Base-by-base conservation (phyloP, 441 rosid genomes). In the Aleurites moluccanus region DNA sequence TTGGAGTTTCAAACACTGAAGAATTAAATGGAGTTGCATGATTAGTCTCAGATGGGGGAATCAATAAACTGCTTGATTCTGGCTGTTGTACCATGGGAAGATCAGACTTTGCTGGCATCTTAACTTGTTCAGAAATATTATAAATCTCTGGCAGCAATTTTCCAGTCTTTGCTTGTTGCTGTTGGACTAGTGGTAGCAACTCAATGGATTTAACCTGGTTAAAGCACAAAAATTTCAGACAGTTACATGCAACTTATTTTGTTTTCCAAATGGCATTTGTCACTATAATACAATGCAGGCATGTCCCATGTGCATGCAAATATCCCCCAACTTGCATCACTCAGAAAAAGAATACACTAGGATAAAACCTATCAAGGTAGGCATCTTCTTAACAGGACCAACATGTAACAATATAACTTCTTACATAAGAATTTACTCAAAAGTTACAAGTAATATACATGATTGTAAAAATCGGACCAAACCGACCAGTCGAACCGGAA, bases 171-270 rank as follows among this genome's bases (percentile, higher is more conserved):
- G 88, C 78, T 74, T 82, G 88, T 67, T 89, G 94, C 86, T 86
- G 95, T 78, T 90, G 88, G 21, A 86, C 81, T 64, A 78, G 88
- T 50, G 99, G 94, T 76, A 93, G 86, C 82, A 91, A 77, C 73
- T 85, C 91, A 62, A 90, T 82, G 73, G 90, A 83, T 81, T 83
- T 85, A 67, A 80, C 94, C 99, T 96, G 91, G 83, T 75, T 38
- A 84, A 74, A 77, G 57, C 35, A 62, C 30, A 66, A 52, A 55
- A 35, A 6, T 10, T 72, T 64, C 73, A 74, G 30, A 55, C 13
- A 66, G n/a, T 20, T 68, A 50, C 1, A 33, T n/a, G 0, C 16
- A 53, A 25, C 7, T 49, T 3, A n/a, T 30, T 23, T 40, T 50
- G 21, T 2, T 27, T 59, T 49, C 33, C 53, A 25, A 45, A 47